Conservation (phyloP, 2,329 filamentous ascomycete species). For the Aureobasidium pullulans region DNA sequence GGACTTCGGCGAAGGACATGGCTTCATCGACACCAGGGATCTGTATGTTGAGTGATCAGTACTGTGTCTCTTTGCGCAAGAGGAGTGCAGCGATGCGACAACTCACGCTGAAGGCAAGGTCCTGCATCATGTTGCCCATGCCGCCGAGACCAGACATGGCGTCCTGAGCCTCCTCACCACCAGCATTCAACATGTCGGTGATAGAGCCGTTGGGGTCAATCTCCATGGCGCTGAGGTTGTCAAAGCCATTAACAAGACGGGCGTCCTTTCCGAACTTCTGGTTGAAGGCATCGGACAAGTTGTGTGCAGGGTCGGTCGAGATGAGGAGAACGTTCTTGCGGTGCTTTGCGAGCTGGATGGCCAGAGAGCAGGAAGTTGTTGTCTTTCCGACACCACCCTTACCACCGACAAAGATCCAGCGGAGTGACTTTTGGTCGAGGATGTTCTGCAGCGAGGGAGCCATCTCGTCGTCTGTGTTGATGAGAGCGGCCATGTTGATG, state of each 20-base stretch:
- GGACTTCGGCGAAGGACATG: slow-evolving; percentile 98
- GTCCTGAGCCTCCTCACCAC: slow-evolving; percentile 63
- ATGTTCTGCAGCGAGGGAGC: slow-evolving; percentile 92
- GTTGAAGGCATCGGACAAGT: slow-evolving; percentile 93
- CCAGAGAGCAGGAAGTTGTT: slow-evolving; percentile 96
- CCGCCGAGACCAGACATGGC: slow-evolving; percentile 60
- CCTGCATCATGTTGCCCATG: slow-evolving; percentile 96
- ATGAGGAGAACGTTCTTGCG: slow-evolving; percentile 95
- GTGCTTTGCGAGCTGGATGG: slow-evolving; percentile 91
- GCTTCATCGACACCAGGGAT: slow-evolving; percentile 98
- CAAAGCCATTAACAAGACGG: slow-evolving; percentile 81
- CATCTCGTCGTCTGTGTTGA: slow-evolving; percentile 61
- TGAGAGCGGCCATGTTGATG: slow-evolving; percentile 14
- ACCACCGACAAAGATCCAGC: slow-evolving; percentile 98
- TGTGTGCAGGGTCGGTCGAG: slow-evolving; percentile 96
- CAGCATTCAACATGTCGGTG: slow-evolving; percentile 80
- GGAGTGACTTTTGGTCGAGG: slow-evolving; percentile 86
- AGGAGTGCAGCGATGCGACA: too few relatives aligned
- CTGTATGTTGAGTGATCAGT: slow-evolving; percentile 36
- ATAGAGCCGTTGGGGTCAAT: slow-evolving; percentile 98
- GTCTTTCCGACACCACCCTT: slow-evolving; percentile 99
- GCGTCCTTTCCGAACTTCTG: slow-evolving; percentile 99
- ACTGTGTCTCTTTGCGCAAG: not conserved
- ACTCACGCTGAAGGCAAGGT: slow-evolving; percentile 84
- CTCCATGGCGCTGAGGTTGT: slow-evolving; percentile 95